These are phyloP conservation scores for Naganishia antarctica DNA, from an alignment of 768 basidiomycete genomes.

Conservation along the genomic window DNA sequence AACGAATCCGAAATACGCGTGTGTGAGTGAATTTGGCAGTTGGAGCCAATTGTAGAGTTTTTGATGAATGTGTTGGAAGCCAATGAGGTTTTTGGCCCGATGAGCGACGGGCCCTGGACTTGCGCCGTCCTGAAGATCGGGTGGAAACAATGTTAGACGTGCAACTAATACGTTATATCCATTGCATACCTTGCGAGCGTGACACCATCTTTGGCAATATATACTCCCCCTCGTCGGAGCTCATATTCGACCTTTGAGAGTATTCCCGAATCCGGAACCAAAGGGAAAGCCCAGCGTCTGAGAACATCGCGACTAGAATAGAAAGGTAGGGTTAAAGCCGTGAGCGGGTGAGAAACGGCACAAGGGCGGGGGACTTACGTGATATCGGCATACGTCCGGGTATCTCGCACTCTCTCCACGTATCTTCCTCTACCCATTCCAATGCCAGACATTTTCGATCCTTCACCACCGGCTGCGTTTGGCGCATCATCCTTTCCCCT, in stretches of 20 bases:
- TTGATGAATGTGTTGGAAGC: constrained; percentile 62
- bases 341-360: too few species aligned
- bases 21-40: constrained; percentile 67
- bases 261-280: constrained; percentile 91
- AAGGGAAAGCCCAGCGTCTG: constrained; percentile 87
- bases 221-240: constrained; percentile 79
- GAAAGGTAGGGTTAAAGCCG: constrained; percentile 20
- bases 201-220: constrained; percentile 76
- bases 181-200: constrained; percentile 69
- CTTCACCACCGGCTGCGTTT: not conserved
- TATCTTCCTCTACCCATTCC: constrained; percentile 58
- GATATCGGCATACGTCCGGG: constrained; percentile 81
- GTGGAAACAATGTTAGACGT: too few species aligned
- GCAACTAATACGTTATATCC: not conserved
- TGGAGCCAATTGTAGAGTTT: constrained; percentile 71
- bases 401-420: constrained; percentile 88
- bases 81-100: constrained; percentile 72
- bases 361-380: too few species aligned
- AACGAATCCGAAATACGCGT: constrained; percentile 70
- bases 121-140: constrained; percentile 55
- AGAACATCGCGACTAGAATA: constrained; percentile 79
- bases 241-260: constrained; percentile 72
- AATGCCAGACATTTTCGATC: constrained; percentile 22
- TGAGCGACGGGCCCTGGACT: constrained; percentile 56
- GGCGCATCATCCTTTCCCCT: constrained; percentile 48